A percentile compares a stretch with the other conserved stretches of the same genome.
These are phyloP conservation scores for Arthrobotrys musiformis DNA, from an alignment of 2,329 filamentous ascomycete genomes.

Conservation along the genomic window DNA sequence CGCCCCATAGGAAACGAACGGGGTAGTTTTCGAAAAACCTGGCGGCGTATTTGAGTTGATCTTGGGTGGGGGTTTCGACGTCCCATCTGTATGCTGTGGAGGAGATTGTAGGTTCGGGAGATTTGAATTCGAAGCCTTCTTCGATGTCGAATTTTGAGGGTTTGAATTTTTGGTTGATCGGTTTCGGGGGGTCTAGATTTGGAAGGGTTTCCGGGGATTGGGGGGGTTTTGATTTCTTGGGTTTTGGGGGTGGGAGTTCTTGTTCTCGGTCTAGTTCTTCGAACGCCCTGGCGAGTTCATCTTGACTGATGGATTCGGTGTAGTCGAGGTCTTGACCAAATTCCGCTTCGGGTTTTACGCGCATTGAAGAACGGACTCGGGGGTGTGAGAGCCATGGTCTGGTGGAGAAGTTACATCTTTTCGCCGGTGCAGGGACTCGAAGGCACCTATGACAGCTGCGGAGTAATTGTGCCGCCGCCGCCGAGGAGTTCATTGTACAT, in stretches of 20 bases:
- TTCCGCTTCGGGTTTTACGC: neutral
- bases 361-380: constrained; percentile 42
- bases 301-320: neutral
- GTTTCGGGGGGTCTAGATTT: constrained; percentile 1
- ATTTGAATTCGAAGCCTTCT: constrained; percentile 41
- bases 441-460: constrained; percentile 23
- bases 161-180: constrained; percentile 42
- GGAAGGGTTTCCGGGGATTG: neutral
- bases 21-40: constrained; percentile 66
- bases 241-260: neutral
- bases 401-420: constrained; percentile 45
- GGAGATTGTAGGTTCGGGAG: constrained; percentile 49
- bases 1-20: constrained; percentile 71
- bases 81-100: constrained; percentile 66
- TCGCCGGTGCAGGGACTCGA: neutral
- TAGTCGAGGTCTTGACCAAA: neutral
- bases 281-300: neutral
- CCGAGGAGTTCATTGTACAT: constrained; percentile 31
- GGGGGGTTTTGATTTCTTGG: neutral
- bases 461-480: constrained; percentile 7
- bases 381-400: constrained; percentile 32
- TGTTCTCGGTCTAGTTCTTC: neutral
- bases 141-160: constrained; percentile 39
- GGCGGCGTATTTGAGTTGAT: constrained; percentile 65
- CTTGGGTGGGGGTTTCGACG: constrained; percentile 64